phyloP scores from a whole-genome alignment of 2,329 filamentous ascomycete species.

The Chrysoporthe cubensis region DNA sequence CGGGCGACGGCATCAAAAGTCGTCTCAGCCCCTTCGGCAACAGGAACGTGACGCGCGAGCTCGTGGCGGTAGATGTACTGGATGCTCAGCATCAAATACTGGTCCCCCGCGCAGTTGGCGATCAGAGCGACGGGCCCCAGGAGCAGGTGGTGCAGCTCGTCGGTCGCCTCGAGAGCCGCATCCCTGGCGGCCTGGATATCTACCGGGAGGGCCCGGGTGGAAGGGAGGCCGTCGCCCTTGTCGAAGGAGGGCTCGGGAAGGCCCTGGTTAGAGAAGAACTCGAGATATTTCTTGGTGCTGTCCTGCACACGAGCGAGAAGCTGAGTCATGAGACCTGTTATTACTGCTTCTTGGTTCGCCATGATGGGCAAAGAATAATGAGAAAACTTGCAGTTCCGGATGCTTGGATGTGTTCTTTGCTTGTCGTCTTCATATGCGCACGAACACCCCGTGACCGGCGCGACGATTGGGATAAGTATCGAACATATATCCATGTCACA shows the following conservation, averaged over 20 bases:
- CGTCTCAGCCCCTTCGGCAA: not conserved
- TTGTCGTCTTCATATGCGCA: conserved; percentile 1
- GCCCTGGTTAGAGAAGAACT: not conserved
- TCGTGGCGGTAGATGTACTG: conserved; percentile 3
- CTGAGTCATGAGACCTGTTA: not conserved
- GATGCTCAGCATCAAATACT: conserved; percentile 6
- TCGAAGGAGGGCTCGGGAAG: not conserved
- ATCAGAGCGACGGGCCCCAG: not conserved
- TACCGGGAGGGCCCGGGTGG: not conserved
- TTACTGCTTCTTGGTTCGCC: not conserved
- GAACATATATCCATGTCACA: not conserved
- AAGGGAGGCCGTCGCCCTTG: not conserved
- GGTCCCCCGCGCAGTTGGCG: not conserved
- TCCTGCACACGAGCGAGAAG: conserved; percentile 1
- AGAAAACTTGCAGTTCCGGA: not conserved
- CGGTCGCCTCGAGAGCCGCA: not conserved
- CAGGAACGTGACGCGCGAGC: not conserved
- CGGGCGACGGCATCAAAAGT: not conserved
- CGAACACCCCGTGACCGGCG: not conserved
- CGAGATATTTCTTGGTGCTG: conserved; percentile 1
- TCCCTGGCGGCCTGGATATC: not conserved
- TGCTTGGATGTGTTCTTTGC: not conserved
- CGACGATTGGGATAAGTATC: not conserved
- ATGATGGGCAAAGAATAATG: not conserved
- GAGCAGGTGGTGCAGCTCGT: not conserved